phyloP scores from a whole-genome alignment of 78 protist species.

The Tieghemostelium lacteum region DNA sequence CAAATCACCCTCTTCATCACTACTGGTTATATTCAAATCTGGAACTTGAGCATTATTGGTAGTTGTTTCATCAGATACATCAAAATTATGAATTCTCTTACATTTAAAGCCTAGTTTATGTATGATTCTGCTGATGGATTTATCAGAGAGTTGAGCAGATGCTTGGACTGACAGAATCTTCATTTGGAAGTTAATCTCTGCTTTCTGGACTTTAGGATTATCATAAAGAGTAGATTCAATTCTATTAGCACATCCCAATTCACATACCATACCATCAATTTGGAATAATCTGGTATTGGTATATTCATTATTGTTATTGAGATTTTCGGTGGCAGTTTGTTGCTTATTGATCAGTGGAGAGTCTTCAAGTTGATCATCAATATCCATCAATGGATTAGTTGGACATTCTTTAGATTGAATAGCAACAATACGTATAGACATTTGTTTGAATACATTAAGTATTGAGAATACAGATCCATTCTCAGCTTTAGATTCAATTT shows the following conservation, averaged over 20 bases:
- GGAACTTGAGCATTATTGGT: not conserved
- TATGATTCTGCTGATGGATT: constrained; percentile 7
- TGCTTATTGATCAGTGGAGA: not conserved
- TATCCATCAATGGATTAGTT: not conserved
- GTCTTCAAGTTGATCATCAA: constrained; percentile 10
- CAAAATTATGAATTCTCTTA: no score
- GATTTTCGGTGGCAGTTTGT: no score
- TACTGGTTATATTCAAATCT: not conserved
- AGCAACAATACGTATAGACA: constrained; percentile 14
- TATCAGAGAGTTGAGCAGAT: not conserved
- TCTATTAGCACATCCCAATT: constrained; percentile 60
- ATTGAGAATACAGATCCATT: constrained; percentile 27
- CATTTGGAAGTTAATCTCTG: constrained; percentile 8
- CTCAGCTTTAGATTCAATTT: constrained; percentile 15
- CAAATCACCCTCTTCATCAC: not conserved
- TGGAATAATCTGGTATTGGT: constrained; percentile 4
- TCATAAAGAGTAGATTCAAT: constrained; percentile 18
- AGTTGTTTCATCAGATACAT: not conserved
- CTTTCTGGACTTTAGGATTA: constrained; percentile 3
- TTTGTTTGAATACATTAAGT: constrained; percentile 5
- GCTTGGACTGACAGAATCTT: constrained; percentile 8
- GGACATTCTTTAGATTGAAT: constrained; percentile 75
- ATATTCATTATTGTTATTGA: not conserved
- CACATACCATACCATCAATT: constrained; percentile 53
- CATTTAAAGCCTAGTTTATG: constrained; percentile 39